Evolutionary conservation across 192 early-diverging fungal genomes (phyloP).

Genomic region (Backusella mclennaniae): DNA sequence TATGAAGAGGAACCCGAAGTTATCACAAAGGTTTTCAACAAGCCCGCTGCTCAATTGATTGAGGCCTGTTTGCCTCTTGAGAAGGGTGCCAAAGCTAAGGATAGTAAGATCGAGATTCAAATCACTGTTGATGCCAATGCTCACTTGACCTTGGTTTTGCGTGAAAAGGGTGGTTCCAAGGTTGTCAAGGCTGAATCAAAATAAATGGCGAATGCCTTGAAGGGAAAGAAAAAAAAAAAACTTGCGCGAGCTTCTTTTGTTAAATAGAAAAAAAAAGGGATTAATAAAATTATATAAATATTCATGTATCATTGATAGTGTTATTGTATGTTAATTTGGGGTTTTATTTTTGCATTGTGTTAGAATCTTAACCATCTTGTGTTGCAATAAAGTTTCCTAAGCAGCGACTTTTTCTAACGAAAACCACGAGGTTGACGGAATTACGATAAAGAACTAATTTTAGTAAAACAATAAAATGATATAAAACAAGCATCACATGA

Average conservation of each 20-base stretch:
- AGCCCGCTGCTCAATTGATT: slow-evolving; percentile 57
- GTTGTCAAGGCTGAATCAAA: slow-evolving; percentile 42
- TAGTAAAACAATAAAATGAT: too few species aligned
- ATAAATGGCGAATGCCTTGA: neutral
- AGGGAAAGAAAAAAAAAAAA: neutral
- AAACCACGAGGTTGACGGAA: too few species aligned
- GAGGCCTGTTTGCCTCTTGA: slow-evolving; percentile 64
- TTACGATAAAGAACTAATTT: too few species aligned
- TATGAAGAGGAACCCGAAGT: slow-evolving; percentile 41
- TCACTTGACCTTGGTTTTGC: slow-evolving; percentile 50
- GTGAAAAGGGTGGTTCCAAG: slow-evolving; percentile 50
- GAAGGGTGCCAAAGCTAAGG: slow-evolving; percentile 47
- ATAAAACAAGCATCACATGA: too few species aligned
- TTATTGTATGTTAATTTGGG: neutral
- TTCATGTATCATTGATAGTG: neutral
- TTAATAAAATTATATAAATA: neutral
- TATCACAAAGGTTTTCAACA: slow-evolving; percentile 41
- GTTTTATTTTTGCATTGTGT: too few species aligned
- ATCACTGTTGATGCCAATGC: slow-evolving; percentile 47
- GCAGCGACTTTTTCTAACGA: too few species aligned
- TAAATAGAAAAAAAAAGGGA: neutral
- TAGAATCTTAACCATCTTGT: too few species aligned
- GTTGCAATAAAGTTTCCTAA: too few species aligned
- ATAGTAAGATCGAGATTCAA: slow-evolving; percentile 47
- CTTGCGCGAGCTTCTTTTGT: neutral